These are phyloP conservation scores for Neonectria sp. DNA, from an alignment of 2,329 filamentous ascomycete species.

Conservation along the genomic window DNA sequence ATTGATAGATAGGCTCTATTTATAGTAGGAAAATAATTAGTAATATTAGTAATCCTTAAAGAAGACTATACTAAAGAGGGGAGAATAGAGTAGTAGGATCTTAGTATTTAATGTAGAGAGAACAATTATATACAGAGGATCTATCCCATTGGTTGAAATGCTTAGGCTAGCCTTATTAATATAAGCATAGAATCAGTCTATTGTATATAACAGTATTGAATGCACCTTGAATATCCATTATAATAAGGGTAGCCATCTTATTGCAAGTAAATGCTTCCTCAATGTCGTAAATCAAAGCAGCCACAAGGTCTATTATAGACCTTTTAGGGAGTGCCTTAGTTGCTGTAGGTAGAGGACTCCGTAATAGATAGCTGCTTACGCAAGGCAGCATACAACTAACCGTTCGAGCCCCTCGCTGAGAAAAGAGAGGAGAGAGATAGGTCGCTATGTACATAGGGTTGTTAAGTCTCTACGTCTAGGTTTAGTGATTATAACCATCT, in stretches of 20 bases:
- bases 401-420: constrained; percentile 49
- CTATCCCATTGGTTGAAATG: constrained; percentile 28
- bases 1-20: background rate
- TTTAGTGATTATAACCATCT: constrained; percentile 46
- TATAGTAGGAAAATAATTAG: too few relatives aligned
- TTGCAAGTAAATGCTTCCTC: constrained; percentile 33
- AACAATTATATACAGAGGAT: constrained; percentile 31
- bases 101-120: constrained; percentile 19
- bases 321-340: constrained; percentile 42
- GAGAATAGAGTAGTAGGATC: constrained; percentile 18
- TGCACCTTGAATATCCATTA: constrained; percentile 35
- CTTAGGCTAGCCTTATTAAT: constrained; percentile 33
- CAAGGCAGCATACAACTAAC: constrained; percentile 41
- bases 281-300: constrained; percentile 38
- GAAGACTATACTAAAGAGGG: background rate
- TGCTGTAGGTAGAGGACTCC: constrained; percentile 39
- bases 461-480: constrained; percentile 39
- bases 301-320: constrained; percentile 19
- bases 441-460: constrained; percentile 38
- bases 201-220: constrained; percentile 39
- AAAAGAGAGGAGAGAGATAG: constrained; percentile 46
- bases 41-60: too few relatives aligned
- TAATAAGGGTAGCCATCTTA: constrained; percentile 32
- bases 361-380: constrained; percentile 37
- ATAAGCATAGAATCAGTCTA: constrained; percentile 33